Evolutionary conservation across 345 rosid genomes (phyloP).

Genomic region (Stellera chamaejasme): DNA sequence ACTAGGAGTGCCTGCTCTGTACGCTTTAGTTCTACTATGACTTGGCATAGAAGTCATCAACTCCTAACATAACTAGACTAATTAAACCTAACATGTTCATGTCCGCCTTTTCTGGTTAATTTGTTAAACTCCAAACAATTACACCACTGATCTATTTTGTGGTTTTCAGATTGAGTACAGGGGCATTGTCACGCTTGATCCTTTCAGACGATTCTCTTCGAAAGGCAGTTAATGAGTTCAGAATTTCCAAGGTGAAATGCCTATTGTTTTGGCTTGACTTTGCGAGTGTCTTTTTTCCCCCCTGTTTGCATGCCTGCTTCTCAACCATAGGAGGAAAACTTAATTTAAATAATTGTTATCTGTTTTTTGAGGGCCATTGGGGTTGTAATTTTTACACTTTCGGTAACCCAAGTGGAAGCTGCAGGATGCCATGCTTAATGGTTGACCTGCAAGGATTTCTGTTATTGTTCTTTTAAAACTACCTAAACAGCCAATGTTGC

Average conservation of each 20-base stretch:
- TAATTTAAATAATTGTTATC: neutral
- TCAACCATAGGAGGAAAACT: neutral
- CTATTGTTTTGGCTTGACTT: neutral
- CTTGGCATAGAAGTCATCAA: no score
- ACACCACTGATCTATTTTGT: neutral
- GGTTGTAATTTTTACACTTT: neutral
- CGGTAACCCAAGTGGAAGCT: neutral
- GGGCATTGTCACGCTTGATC: conserved; percentile 83
- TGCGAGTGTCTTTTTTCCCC: neutral
- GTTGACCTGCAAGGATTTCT: no score
- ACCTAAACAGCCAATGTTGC: no score
- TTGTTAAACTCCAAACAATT: no score
- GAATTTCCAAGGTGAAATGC: conserved; percentile 59
- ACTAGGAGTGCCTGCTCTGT: no score
- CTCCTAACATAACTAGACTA: no score
- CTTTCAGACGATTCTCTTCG: conserved; percentile 82
- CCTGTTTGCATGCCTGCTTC: neutral
- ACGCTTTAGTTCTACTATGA: no score
- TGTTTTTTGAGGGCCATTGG: neutral
- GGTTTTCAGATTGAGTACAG: conserved; percentile 74
- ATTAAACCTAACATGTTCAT: no score
- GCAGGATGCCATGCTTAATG: neutral
- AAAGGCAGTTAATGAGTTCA: conserved; percentile 66
- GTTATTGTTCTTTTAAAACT: no score
- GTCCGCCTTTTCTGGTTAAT: no score